Conservation (phyloP, 2,329 filamentous ascomycete genomes). For the Claviceps monticola region DNA sequence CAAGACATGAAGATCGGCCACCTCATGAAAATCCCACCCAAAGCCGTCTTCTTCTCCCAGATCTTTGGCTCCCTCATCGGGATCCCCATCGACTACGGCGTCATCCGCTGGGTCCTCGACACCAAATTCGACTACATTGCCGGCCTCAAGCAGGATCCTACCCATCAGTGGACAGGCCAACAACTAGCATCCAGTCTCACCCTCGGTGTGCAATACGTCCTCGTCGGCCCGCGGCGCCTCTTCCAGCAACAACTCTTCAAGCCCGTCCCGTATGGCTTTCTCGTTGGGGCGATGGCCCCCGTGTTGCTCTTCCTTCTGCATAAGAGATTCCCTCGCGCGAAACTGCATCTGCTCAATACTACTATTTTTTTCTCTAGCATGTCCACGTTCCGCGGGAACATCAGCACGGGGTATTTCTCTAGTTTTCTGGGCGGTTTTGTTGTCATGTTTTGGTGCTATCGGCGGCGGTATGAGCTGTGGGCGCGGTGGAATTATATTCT, state of each 20-base stretch:
- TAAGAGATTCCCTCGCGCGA: constrained; percentile 35
- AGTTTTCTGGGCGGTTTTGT: constrained; percentile 45
- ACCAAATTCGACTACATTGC: constrained; percentile 42
- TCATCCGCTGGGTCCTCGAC: constrained; percentile 45
- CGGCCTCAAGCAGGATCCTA: constrained; percentile 35
- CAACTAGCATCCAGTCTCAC: constrained; percentile 35
- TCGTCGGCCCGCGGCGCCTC: constrained; percentile 37
- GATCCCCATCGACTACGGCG: constrained; percentile 46
- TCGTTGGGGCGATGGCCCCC: constrained; percentile 33
- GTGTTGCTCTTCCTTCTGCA: constrained; percentile 36
- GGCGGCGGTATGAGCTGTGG: constrained; percentile 42
- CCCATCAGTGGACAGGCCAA: constrained; percentile 49
- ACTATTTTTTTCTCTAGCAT: constrained; percentile 47
- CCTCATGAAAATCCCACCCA: constrained; percentile 48
- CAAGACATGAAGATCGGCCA: constrained; percentile 53
- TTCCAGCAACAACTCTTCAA: constrained; percentile 34
- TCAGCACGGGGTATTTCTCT: constrained; percentile 44
- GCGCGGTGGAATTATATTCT: constrained; percentile 47
- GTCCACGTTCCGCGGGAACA: constrained; percentile 44
- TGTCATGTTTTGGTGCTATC: constrained; percentile 45
- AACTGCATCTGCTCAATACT: constrained; percentile 44
- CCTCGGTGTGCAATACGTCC: constrained; percentile 44
- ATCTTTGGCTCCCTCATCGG: constrained; percentile 44
- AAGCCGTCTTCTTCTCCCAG: constrained; percentile 46
- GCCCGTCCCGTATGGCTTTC: constrained; percentile 37